These are phyloP conservation scores for Puccinia brachypodii DNA, from an alignment of 1,284 basidiomycete species.

Conservation along the genomic window DNA sequence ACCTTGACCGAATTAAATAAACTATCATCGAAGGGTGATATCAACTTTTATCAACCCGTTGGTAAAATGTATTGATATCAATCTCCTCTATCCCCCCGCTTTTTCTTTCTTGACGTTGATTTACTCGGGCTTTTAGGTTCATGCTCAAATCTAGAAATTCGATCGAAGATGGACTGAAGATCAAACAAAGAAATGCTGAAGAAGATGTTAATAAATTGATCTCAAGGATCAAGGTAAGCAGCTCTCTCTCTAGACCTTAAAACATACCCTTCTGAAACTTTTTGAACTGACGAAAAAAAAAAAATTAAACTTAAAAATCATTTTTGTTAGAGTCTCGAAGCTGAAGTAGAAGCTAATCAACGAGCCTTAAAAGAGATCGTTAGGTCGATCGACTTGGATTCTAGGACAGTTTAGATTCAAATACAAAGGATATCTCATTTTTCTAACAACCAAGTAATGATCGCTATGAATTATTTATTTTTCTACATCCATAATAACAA, in stretches of 20 bases:
- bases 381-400: slow-evolving; percentile 37
- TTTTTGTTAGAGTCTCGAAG: slow-evolving; percentile 20
- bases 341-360: slow-evolving; percentile 42
- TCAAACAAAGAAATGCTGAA: slow-evolving; percentile 5
- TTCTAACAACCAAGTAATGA: too few relatives aligned
- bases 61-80: slow-evolving; percentile 35
- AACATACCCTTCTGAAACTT: background rate
- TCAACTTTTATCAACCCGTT: slow-evolving; percentile 26
- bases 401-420: background rate
- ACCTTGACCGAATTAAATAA: slow-evolving; percentile 18
- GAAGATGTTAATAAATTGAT: slow-evolving; percentile 10
- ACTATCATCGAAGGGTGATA: background rate
- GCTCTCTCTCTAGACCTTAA: background rate
- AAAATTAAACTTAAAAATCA: background rate
- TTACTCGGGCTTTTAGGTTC: slow-evolving; percentile 12
- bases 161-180: slow-evolving; percentile 2
- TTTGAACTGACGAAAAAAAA: background rate
- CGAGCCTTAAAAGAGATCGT: slow-evolving; percentile 26
- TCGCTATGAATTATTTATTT: too few relatives aligned
- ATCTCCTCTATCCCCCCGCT: background rate
- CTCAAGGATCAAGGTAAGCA: slow-evolving; percentile 22
- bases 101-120: background rate
- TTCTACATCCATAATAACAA: too few relatives aligned
- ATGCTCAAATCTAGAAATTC: slow-evolving; percentile 9
- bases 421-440: too few relatives aligned